Evolutionary conservation across 2,329 filamentous ascomycete species (phyloP), one percentile per base, ranked within the genome.

Genomic region (Aspergillus caelatus): DNA sequence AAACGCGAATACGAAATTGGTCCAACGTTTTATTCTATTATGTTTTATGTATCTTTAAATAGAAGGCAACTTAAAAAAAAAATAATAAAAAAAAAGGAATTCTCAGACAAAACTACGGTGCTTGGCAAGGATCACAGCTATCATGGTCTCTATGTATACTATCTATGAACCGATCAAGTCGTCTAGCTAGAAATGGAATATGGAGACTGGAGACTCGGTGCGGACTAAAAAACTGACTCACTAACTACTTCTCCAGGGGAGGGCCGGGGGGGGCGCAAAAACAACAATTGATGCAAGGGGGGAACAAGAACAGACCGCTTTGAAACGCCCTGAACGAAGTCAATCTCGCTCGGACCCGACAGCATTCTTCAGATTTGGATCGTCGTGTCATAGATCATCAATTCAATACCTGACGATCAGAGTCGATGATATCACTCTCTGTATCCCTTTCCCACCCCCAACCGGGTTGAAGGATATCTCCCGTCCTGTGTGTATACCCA

Each of bases 401-500:
- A 50, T 50, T 23, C 6, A n/a, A 30, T 30, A 30, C 26, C 46
- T 50, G 26, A 30, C 23, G 12, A 48, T 16, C 26, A 2, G 46
- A 21, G 32, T 45, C 43, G 46, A 59, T 50, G 57, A 59, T 59
- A 48, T 52, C 32, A 53, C 26, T 48, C 46, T 34, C 32, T 9
- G 28, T 36, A 39, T 55, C 32, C 52, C 46, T 52, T 28, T 32
- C 45, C n/a, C 19, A 36, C 19, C 45, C 34, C 32, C 52, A 36
- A n/a, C 30, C 30, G 2, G 19, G 4, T 16, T 53, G 16, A 53
- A 32, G 50, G 28, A 53, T 30, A 30, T 34, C 26, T 14, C 7
- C 52, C 52, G 19, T 36, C 12, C 57, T 59, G 57, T 59, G 46
- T 52, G 57, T 59, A 23, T 59, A 59, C 57, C 57, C 57, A 53